Evolutionary conservation across 108 stramenopile genomes (phyloP).

Genomic region (Epipyxis sp.): DNA sequence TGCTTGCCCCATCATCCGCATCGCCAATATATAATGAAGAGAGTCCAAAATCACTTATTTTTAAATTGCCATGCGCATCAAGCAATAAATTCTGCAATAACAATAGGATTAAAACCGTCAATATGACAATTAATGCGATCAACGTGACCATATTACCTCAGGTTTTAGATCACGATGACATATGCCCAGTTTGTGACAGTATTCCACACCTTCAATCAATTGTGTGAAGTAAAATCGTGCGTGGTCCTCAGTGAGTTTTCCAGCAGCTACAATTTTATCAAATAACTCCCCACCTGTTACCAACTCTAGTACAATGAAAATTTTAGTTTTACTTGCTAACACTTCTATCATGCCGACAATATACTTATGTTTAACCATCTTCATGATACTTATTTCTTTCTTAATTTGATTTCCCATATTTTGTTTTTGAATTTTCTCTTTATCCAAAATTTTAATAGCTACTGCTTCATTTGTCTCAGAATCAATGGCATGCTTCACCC

Average conservation of each 20-base stretch:
- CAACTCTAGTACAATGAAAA: conserved; percentile 82
- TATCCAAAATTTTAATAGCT: conserved; percentile 78
- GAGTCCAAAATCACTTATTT: conserved; percentile 94
- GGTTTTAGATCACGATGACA: conserved; percentile 67
- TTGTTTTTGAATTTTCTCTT: conserved; percentile 72
- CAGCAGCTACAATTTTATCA: conserved; percentile 68
- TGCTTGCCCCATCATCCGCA: conserved; percentile 40
- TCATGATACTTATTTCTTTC: conserved; percentile 76
- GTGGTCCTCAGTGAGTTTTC: conserved; percentile 61
- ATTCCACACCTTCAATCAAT: conserved; percentile 67
- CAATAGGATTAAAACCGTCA: conserved; percentile 58
- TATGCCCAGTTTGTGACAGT: conserved; percentile 71
- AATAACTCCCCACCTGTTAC: conserved; percentile 81
- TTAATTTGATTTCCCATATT: conserved; percentile 84
- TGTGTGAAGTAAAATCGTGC: conserved; percentile 73
- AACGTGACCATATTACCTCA: conserved; percentile 1
- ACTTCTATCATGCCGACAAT: conserved; percentile 75
- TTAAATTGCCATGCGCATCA: conserved; percentile 76
- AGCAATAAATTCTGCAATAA: conserved; percentile 73
- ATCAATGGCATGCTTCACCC: conserved; percentile 56
- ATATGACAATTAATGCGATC: neutral
- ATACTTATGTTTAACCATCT: conserved; percentile 70
- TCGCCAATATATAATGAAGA: conserved; percentile 65
- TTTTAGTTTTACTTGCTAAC: conserved; percentile 73
- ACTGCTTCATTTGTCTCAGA: conserved; percentile 55